phyloP scores from a whole-genome alignment of 345 rosid species.

The Capsella bursapastoris region DNA sequence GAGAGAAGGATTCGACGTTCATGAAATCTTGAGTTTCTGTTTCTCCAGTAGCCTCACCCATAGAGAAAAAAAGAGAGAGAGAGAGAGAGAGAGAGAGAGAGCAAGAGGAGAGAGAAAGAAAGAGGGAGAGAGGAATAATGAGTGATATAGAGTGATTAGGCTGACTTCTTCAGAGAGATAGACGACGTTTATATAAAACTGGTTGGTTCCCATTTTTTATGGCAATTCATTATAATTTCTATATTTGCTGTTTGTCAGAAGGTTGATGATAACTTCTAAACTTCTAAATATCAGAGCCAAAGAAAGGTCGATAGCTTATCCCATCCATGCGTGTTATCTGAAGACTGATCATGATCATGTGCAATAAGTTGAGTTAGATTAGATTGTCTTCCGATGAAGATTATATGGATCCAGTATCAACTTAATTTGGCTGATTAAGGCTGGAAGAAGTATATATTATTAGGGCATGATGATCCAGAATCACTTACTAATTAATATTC shows the following conservation, averaged over 20 bases:
- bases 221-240: constrained; percentile 13
- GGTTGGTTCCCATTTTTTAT: constrained; percentile 16
- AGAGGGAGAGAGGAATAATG: not conserved
- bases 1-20: constrained; percentile 71
- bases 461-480: no score
- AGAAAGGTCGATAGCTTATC: not conserved
- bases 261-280: constrained; percentile 6
- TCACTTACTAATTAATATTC: no score
- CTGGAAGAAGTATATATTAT: no score
- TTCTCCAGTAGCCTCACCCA: constrained; percentile 33
- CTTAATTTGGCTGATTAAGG: no score
- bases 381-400: no score
- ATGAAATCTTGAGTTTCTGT: constrained; percentile 58
- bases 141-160: constrained; percentile 22
- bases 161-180: constrained; percentile 30
- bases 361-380: no score
- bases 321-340: not conserved
- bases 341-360: not conserved
- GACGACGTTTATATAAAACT: constrained; percentile 33
- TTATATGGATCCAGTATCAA: no score
- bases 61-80: constrained; percentile 26
- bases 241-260: constrained; percentile 24
- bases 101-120: not conserved
- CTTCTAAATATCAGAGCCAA: constrained; percentile 9
- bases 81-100: constrained; percentile 20